A percentile compares a stretch with the other conserved stretches of the same genome.
phyloP scores from a whole-genome alignment of 305 asterid genomes.

The Stenogyne calaminthoides region DNA sequence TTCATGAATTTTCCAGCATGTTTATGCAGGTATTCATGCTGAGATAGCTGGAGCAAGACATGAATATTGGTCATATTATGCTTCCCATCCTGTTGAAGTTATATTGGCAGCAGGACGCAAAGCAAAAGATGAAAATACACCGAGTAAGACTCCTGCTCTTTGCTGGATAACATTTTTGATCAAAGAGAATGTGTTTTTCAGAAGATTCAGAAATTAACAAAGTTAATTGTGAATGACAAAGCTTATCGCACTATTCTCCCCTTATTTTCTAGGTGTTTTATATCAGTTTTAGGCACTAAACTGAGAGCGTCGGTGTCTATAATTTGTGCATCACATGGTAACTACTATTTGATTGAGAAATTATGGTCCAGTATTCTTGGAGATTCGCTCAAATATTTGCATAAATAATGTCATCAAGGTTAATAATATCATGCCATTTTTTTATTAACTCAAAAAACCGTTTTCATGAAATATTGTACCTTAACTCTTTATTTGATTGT shows the following conservation, averaged over 20 bases:
- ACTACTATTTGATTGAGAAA: neutral
- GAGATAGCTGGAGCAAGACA: conserved; percentile 75
- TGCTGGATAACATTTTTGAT: conserved; percentile 6
- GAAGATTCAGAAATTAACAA: conserved; percentile 5
- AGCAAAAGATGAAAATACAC: conserved; percentile 54
- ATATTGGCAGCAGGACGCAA: conserved; percentile 75
- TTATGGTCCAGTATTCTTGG: neutral
- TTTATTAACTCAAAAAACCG: neutral
- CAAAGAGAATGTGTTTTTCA: neutral
- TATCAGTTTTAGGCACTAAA: neutral
- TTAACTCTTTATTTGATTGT: neutral
- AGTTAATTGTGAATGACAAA: neutral
- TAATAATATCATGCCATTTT: neutral
- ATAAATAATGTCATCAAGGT: neutral
- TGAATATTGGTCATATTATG: conserved; percentile 76
- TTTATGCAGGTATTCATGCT: conserved; percentile 66
- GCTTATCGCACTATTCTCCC: neutral
- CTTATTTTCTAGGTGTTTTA: neutral
- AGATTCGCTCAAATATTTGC: neutral
- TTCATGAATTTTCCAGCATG: neutral
- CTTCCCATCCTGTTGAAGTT: conserved; percentile 68
- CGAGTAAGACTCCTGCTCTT: conserved; percentile 41
- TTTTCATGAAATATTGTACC: neutral
- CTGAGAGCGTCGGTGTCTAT: neutral
- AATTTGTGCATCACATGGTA: neutral